These are phyloP conservation scores for Irpex lacteus DNA, from an alignment of 1,284 basidiomycete genomes.

Conservation along the genomic window DNA sequence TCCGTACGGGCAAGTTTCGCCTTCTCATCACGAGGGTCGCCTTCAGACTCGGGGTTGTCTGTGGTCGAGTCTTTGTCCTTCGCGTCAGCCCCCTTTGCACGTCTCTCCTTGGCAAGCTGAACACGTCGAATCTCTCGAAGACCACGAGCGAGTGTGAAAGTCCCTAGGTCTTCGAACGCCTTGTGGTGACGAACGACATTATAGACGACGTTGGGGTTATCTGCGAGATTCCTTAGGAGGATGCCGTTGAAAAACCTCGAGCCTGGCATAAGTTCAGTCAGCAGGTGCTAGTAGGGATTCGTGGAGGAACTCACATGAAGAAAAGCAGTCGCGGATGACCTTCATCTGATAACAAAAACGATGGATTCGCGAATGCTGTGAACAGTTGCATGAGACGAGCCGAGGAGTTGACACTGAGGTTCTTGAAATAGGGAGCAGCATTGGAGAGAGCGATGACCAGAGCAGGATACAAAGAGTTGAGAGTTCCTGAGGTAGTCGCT, in stretches of 20 bases:
- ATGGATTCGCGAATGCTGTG: slow-evolving; percentile 84
- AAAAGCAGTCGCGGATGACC: slow-evolving; percentile 90
- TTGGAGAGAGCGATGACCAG: slow-evolving; percentile 90
- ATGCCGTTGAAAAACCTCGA: slow-evolving; percentile 92
- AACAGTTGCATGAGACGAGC: slow-evolving; percentile 85
- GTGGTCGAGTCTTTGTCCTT: slow-evolving; percentile 21
- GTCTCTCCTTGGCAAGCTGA: slow-evolving; percentile 71
- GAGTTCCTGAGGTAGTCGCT: slow-evolving; percentile 79
- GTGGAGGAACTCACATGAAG: slow-evolving; percentile 63
- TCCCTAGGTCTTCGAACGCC: slow-evolving; percentile 83
- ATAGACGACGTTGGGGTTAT: slow-evolving; percentile 89
- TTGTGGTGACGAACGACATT: slow-evolving; percentile 81
- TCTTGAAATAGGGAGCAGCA: slow-evolving; percentile 81
- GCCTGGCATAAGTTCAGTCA: slow-evolving; percentile 40
- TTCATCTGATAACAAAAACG: slow-evolving; percentile 90
- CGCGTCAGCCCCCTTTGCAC: slow-evolving; percentile 32
- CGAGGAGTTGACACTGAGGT: slow-evolving; percentile 79
- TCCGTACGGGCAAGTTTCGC: slow-evolving; percentile 53
- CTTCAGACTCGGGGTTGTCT: slow-evolving; percentile 23
- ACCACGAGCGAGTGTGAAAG: slow-evolving; percentile 81
- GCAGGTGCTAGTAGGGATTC: not conserved
- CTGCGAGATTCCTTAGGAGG: slow-evolving; percentile 64
- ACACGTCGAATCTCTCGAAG: slow-evolving; percentile 81
- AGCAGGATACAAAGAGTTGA: slow-evolving; percentile 87
- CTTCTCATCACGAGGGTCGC: slow-evolving; percentile 55